These are phyloP conservation scores for Chlorella sp. DNA, from an alignment of 139 green algal species.

Conservation along the genomic window DNA sequence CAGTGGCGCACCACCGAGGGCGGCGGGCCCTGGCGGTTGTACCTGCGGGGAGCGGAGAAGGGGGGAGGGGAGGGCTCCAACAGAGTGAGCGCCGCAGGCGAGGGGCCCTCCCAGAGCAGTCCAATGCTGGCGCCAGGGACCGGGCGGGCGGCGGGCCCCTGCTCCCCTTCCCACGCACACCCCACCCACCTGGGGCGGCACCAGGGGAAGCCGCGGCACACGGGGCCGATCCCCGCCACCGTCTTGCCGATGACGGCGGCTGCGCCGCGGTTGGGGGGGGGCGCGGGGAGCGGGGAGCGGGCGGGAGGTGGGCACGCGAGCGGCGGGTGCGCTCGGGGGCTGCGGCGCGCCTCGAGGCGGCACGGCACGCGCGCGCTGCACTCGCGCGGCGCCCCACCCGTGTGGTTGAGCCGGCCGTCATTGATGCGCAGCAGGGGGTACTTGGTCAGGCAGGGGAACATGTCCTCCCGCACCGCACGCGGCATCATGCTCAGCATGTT, in stretches of 20 bases:
- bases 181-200: background rate
- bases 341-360: no score
- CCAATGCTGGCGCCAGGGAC: no score
- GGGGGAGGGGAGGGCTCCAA: background rate
- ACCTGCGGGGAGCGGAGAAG: background rate
- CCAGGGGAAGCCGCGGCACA: slow-evolving; percentile 19
- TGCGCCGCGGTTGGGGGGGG: background rate
- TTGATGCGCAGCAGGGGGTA: slow-evolving; percentile 11
- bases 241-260: slow-evolving; percentile 9
- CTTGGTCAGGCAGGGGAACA: slow-evolving; percentile 33
- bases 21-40: background rate
- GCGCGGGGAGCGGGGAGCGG: no score
- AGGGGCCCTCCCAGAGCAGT: no score
- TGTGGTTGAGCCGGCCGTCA: slow-evolving; percentile 20
- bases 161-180: background rate
- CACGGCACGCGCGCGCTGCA: no score
- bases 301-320: no score
- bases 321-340: no score
- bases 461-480: slow-evolving; percentile 9
- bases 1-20: slow-evolving; percentile 19
- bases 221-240: slow-evolving; percentile 31
- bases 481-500: slow-evolving; percentile 21
- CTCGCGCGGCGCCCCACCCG: no score
- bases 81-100: background rate
- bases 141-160: no score